Conservation (phyloP, 176 grass and related monocot species). For the Elaeis guineensis region DNA sequence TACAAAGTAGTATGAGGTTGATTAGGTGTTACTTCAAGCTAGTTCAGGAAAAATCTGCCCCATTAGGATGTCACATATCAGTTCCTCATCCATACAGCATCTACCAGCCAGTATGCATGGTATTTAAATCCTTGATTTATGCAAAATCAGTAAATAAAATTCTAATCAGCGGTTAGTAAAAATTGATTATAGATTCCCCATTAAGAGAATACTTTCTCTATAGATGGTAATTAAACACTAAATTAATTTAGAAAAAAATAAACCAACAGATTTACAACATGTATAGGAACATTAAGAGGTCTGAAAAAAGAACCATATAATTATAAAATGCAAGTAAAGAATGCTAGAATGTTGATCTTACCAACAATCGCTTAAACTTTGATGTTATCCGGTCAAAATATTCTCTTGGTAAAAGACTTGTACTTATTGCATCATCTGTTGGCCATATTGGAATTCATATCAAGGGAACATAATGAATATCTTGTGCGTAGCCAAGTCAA, state of each 20-base stretch:
- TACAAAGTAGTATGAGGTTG: too few relatives aligned
- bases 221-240: too few relatives aligned
- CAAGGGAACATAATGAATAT: not conserved
- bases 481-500: not conserved
- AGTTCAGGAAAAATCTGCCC: too few relatives aligned
- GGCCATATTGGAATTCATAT: conserved; percentile 19
- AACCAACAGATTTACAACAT: not conserved
- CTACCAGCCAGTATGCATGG: too few relatives aligned
- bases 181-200: too few relatives aligned
- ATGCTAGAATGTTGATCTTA: conserved; percentile 26
- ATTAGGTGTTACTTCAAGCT: too few relatives aligned
- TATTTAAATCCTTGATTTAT: too few relatives aligned
- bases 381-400: conserved; percentile 36
- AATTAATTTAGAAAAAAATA: conserved; percentile 1
- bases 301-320: not conserved
- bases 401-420: conserved; percentile 45
- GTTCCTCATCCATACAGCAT: too few relatives aligned
- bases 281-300: not conserved
- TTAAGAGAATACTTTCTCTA: too few relatives aligned
- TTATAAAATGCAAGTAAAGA: not conserved
- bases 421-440: conserved; percentile 33
- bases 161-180: too few relatives aligned
- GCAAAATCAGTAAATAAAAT: too few relatives aligned
- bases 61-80: too few relatives aligned
- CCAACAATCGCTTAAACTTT: conserved; percentile 57